Percentiles rank a stretch among this genome's conserved stretches.
Evolutionary conservation across 495 filamentous ascomycete genomes (phyloP).

Genomic region (Aspergillus olivimuriae): DNA sequence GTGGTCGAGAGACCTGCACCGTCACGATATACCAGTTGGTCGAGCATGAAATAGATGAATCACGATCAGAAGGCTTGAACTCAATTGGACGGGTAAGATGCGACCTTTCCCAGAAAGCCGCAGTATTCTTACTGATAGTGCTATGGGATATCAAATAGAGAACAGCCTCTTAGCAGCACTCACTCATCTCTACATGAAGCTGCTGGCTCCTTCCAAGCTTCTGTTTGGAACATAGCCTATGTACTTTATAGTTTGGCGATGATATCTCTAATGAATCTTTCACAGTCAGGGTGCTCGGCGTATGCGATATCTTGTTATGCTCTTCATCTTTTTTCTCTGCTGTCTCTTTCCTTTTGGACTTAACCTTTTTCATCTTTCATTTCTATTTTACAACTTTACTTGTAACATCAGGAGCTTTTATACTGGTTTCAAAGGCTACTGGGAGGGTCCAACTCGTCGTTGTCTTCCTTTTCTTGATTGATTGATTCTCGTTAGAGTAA

Average conservation of each 20-base stretch:
- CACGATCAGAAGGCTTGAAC: not conserved
- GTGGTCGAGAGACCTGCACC: constrained; percentile 76
- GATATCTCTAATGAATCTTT: constrained; percentile 22
- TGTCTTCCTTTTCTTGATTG: constrained; percentile 4
- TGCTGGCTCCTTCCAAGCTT: constrained; percentile 5
- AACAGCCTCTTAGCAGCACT: too few relatives aligned
- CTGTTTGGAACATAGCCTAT: constrained; percentile 11
- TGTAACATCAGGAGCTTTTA: not conserved
- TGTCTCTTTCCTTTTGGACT: constrained; percentile 3
- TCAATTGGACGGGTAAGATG: not conserved
- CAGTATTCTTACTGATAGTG: not conserved
- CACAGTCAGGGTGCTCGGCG: constrained; percentile 13
- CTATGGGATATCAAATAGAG: too few relatives aligned
- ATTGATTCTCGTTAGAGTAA: not conserved
- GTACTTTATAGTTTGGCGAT: constrained; percentile 18
- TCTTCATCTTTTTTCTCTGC: constrained; percentile 2
- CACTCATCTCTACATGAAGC: too few relatives aligned
- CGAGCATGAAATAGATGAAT: constrained; percentile 21
- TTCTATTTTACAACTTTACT: not conserved
- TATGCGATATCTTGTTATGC: constrained; percentile 2
- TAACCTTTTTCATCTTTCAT: not conserved
- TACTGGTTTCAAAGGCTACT: constrained; percentile 5
- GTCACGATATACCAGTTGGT: constrained; percentile 43
- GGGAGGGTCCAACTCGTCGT: not conserved
- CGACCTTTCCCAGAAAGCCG: not conserved